Conservation (phyloP, 305 asterid genomes). For the Fraxinus baroniana region DNA sequence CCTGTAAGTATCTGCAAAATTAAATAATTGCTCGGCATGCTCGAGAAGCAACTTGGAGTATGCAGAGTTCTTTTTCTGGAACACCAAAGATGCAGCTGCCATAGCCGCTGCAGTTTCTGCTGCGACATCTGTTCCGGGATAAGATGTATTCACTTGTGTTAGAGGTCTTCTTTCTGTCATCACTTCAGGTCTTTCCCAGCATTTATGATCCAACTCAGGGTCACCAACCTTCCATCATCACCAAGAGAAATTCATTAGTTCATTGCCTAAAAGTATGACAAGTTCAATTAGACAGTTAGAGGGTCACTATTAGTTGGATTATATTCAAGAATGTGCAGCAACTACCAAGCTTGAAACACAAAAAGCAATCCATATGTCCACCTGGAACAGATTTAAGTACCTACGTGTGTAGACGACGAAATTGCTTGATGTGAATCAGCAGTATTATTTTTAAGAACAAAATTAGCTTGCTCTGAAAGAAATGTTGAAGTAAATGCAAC, state of each 20-base stretch:
- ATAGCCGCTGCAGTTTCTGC: constrained; percentile 84
- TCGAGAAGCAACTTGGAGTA: constrained; percentile 49
- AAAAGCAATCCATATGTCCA: background rate
- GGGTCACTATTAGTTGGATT: background rate
- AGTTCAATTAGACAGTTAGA: background rate
- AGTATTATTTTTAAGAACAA: background rate
- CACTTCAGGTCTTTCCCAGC: constrained; percentile 71
- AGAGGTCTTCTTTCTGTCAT: constrained; percentile 44
- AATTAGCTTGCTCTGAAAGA: background rate
- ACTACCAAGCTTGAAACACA: background rate
- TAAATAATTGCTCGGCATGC: constrained; percentile 53
- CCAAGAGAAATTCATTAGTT: background rate
- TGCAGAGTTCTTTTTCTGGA: constrained; percentile 30
- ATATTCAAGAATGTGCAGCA: background rate
- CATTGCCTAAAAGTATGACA: background rate
- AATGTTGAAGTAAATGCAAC: background rate
- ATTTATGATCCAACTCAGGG: constrained; percentile 57
- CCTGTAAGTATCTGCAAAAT: constrained; percentile 56
- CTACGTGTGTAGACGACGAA: background rate
- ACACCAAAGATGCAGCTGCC: constrained; percentile 72
- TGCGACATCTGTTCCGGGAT: constrained; percentile 70
- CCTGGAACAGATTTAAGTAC: background rate
- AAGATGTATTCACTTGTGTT: constrained; percentile 44
- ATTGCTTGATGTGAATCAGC: background rate
- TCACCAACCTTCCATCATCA: constrained; percentile 54